Evolutionary conservation across 257 asterid species (phyloP), one percentile per base, ranked within the genome.

Genomic region (Solanum pinnatisectum): DNA sequence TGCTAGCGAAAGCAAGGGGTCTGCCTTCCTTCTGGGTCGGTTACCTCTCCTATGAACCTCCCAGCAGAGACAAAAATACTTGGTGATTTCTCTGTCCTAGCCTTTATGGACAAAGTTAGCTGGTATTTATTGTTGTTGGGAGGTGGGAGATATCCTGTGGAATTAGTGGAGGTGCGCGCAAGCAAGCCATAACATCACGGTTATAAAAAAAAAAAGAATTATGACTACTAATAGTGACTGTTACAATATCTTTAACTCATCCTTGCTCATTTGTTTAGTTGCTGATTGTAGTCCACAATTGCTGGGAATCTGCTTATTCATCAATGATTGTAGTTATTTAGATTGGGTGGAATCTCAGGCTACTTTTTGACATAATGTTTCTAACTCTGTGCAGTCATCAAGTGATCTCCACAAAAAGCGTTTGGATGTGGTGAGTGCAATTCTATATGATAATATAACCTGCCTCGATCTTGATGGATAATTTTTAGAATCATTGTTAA

Each of bases 321-420:
- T 44, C 39, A 27, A 44, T 79, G 67, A 36, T 46, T 27, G 39
- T 27, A 79, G 25, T 44, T 79, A 67, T 5, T 74, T 87, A 16
- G 32, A 16, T 16, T 25, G 84, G 60, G 78, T 67, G 30, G 42
- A 35, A 56, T 37, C n/a, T 37, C 56, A 35, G 32, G n/a, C 40
- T 32, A 20, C 56, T 89, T 52, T 37, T 65, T 86, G 71, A 89
- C 87, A 36, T 77, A 40, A 87, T 82, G 74, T 73, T 90, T 93
- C 27, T 84, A 89, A 88, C 90, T 78, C 88, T 83, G 60, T 93
- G 97, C 98, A 95, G 98, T 88, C 93, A 84, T 92, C 93, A 36
- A 91, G 91, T 84, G 98, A 95, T 67, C 90, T 74, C 88, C 99
- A 96, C 94, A 92, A 93, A 84, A 96, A 93, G 91, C 99, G 99